A percentile compares a stretch with the other conserved stretches of the same genome.
Conservation (phyloP, 2,329 filamentous ascomycete genomes). For the Fusarium poae region DNA sequence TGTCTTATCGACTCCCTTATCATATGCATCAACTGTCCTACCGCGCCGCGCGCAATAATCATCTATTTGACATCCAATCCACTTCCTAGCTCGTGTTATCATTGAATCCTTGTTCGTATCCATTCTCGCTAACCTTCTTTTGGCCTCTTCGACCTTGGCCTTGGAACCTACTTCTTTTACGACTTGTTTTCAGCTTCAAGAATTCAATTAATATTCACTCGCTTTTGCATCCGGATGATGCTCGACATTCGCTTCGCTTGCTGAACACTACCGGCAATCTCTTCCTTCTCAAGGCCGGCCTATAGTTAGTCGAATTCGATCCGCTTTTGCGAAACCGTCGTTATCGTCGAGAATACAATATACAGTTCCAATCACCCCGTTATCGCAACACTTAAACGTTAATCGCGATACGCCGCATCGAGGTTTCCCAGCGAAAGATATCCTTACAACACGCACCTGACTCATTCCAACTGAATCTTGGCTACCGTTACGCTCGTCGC, state of each 20-base stretch:
- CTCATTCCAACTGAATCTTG: not conserved
- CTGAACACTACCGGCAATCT: slow-evolving; percentile 9
- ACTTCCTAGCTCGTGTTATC: slow-evolving; percentile 41
- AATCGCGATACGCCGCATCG: slow-evolving; percentile 2
- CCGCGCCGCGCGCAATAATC: slow-evolving; percentile 31
- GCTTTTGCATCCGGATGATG: slow-evolving; percentile 39
- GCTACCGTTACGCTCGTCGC: slow-evolving; percentile 1
- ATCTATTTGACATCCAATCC: slow-evolving; percentile 38
- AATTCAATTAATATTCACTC: slow-evolving; percentile 23
- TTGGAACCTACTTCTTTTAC: slow-evolving; percentile 23
- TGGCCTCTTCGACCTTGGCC: slow-evolving; percentile 13
- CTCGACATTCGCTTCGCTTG: slow-evolving; percentile 42
- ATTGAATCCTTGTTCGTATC: slow-evolving; percentile 31
- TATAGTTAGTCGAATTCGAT: slow-evolving; percentile 13
- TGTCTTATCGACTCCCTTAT: slow-evolving; percentile 35
- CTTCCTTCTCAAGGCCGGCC: slow-evolving; percentile 4
- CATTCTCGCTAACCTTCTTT: slow-evolving; percentile 38
- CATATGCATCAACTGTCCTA: slow-evolving; percentile 17
- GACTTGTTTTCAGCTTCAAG: slow-evolving; percentile 31
- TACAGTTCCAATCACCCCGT: slow-evolving; percentile 21
- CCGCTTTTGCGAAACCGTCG: slow-evolving; percentile 1
- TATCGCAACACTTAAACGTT: slow-evolving; percentile 28
- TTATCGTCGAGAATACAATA: slow-evolving; percentile 15
- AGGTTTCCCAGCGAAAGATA: slow-evolving; percentile 1
- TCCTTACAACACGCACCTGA: not conserved